Conservation (phyloP, 148 eudicot species). For the Linanthus parryae region DNA sequence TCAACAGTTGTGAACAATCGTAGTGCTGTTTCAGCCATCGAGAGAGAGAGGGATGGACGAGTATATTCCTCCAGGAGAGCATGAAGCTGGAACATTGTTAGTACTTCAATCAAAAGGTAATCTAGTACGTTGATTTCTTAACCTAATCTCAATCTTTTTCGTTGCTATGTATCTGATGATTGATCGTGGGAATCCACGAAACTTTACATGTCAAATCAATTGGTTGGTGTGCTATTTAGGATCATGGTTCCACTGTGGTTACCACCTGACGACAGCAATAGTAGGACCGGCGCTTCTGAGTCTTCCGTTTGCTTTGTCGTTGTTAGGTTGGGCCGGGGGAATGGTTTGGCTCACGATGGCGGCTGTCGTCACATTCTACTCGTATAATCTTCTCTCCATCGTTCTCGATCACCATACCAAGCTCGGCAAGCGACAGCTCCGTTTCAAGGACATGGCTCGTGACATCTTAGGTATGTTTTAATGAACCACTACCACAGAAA, state of each 20-base stretch:
- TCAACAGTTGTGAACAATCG: no score
- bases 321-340: constrained; percentile 48
- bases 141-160: no score
- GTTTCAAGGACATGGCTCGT: constrained; percentile 51
- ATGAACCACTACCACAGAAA: no score
- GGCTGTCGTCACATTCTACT: constrained; percentile 36
- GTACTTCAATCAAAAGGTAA: constrained; percentile 40
- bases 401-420: constrained; percentile 42
- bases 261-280: constrained; percentile 49
- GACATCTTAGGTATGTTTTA: constrained; percentile 43
- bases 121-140: no score
- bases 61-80: no score
- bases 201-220: no score
- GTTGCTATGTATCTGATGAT: no score
- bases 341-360: constrained; percentile 22
- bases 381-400: constrained; percentile 37
- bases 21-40: no score
- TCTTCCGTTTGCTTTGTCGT: constrained; percentile 33
- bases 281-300: constrained; percentile 46
- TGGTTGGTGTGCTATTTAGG: no score
- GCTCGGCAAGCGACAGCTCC: constrained; percentile 41
- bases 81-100: constrained; percentile 33
- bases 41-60: no score
- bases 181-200: no score
- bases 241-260: constrained; percentile 55